Conservation (phyloP, 495 filamentous ascomycete species). For the Podospora appendiculata region DNA sequence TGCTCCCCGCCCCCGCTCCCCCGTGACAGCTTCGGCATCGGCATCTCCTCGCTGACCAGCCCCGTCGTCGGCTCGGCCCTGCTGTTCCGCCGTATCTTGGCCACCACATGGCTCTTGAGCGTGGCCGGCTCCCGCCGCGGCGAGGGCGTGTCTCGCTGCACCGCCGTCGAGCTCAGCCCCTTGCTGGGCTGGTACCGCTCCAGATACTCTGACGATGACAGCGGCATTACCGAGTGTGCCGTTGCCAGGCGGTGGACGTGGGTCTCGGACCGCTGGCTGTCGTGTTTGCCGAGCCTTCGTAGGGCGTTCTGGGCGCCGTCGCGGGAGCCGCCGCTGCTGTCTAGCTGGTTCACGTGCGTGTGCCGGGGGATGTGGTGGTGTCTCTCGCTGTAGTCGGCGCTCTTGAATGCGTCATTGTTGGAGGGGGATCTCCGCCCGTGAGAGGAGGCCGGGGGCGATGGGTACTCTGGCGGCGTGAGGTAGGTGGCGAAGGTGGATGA, state of each 20-base stretch:
- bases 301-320: no score
- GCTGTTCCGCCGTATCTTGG: not conserved
- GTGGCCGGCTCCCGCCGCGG: not conserved
- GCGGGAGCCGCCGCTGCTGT: no score
- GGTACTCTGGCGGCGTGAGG: constrained; percentile 15
- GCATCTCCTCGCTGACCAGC: not conserved
- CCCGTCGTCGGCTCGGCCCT: constrained; percentile 1
- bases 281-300: not conserved
- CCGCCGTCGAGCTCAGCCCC: not conserved
- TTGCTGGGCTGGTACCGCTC: constrained; percentile 3
- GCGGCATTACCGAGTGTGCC: not conserved
- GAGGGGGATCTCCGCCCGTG: not conserved
- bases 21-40: not conserved
- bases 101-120: not conserved
- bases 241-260: not conserved
- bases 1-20: constrained; percentile 3
- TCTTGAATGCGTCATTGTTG: not conserved
- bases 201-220: constrained; percentile 7
- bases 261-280: not conserved
- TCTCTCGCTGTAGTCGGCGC: not conserved
- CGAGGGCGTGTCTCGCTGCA: not conserved
- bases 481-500: constrained; percentile 8
- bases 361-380: not conserved
- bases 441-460: constrained; percentile 10
- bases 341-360: no score